Base-by-base conservation (phyloP, 345 rosid species). In the Laguncularia racemosa region DNA sequence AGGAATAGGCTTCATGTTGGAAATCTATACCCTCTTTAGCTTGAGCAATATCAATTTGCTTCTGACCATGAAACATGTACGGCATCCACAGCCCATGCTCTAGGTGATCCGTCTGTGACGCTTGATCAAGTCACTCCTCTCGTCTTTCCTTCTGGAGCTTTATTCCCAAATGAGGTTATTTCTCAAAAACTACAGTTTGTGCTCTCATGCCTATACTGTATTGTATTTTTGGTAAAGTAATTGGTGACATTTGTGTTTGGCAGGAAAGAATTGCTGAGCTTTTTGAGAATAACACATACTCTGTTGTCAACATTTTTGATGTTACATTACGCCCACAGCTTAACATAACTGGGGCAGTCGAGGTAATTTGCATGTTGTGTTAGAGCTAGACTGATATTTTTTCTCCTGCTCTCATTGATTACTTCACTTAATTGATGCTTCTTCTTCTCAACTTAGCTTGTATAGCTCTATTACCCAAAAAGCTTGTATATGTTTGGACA, bases 221-320 rank as follows among this genome's bases (percentile, higher is more conserved):
- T 48, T 46, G 48, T 56, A 46, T 11, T 50, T 52, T 50, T 47
- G 16, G 21, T 23, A 45, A 16, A 28, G 49, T 55, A 57, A 48
- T 44, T 53, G 43, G 20, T 47, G 26, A 20, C 44, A 13, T 45
- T 33, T 23, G 20, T 51, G 33, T 52, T 65, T 67, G 73, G 54
- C 86, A 89, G 98, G 95, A 91, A 57, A 78, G 96, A 75, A 77
- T 81, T 52, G 98, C 80, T 16, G 74, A 80, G 67, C 83, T 89
- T 44, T 92, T 92, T 71, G 98, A 89, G 72, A 80, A 72, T 48
- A 92, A 86, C 51, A 89, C 98, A 23, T 92, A 83, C 58, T 80
- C 91, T 0, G 98, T 89, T 52, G 98, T 89, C 70, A 92, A 92
- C 72, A 92, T 89, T 65, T 92, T 92, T 76, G 95, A 89, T 65